phyloP scores from a whole-genome alignment of 306 rosid genomes.

The Acacia acuminata region DNA sequence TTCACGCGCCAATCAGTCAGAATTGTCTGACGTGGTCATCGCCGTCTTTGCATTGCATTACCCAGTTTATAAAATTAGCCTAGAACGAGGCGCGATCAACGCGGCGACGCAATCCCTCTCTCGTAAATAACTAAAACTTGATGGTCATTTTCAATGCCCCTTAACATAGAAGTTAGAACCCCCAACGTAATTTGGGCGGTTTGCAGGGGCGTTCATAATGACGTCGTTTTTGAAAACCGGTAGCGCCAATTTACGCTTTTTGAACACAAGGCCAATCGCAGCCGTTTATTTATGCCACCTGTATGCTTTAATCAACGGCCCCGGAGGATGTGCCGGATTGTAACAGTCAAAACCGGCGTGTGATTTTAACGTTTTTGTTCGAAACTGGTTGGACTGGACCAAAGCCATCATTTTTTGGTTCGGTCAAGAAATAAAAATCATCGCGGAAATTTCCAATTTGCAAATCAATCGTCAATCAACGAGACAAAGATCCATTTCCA shows the following conservation, averaged over 20 bases:
- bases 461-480: conserved; percentile 31
- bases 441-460: conserved; percentile 34
- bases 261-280: background rate
- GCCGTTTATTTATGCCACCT: conserved; percentile 16
- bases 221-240: conserved; percentile 37
- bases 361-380: conserved; percentile 45
- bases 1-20: conserved; percentile 31
- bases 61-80: background rate
- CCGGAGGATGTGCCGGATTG: conserved; percentile 1
- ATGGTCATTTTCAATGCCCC: background rate
- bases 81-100: conserved; percentile 47
- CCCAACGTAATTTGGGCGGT: conserved; percentile 28
- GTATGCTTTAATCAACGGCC: background rate
- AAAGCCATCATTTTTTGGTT: background rate
- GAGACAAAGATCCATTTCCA: conserved; percentile 7
- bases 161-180: background rate
- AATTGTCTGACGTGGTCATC: conserved; percentile 19
- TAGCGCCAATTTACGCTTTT: conserved; percentile 39
- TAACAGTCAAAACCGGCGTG: conserved; percentile 57
- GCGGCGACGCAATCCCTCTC: conserved; percentile 41
- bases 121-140: conserved; percentile 34
- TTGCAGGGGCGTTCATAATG: conserved; percentile 31
- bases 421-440: conserved; percentile 39
- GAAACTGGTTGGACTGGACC: conserved; percentile 27
- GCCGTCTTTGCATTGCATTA: background rate